Evolutionary conservation across 2,329 filamentous ascomycete genomes (phyloP), one percentile per base, ranked within the genome.

Genomic region (Sarocladium oryzae): DNA sequence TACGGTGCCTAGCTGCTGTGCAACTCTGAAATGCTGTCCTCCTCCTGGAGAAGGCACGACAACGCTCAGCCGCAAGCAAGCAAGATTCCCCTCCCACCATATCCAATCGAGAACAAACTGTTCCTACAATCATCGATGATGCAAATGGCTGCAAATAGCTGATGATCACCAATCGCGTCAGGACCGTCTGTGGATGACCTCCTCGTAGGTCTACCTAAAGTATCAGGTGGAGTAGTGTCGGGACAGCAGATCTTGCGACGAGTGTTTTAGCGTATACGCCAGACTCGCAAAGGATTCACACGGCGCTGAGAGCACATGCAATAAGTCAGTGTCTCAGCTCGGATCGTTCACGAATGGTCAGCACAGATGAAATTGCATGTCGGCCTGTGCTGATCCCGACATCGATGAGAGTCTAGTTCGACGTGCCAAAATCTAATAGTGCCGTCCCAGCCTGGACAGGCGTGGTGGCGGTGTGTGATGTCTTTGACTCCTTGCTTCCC

Each of bases 241-340:
- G 21, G n/a, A 5, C 6, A 20, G 9, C 40, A 43, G 40, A 43
- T 43, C 40, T 10, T 18, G 23, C n/a, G 5, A 13, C 37, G n/a
- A 7, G 37, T 21, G 20, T 20, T 32, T n/a, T 48, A 33, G 43
- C 43, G 24, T 23, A 20, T 33, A 20, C 40, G 15, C 40, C 21
- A 43, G 40, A 11, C 40, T 23, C 9, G 40, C 16, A 32, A 48
- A 48, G 43, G 43, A 23, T 30, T 5, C 5, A 30, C n/a, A 48
- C n/a, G 15, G 15, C 16, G 26, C 43, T 33, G n/a, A 55, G 5
- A 33, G 10, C 23, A 9, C 8, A 8, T 33, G 15, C 56, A 57
- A 50, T 60, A 59, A 60, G 56, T 59, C 58, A 59, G 37, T 64
- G 63, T 64, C 63, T 66, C 61, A 63, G 56, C 54, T 56, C 50